Evolutionary conservation across 768 basidiomycete species (phyloP), one percentile per base, ranked within the genome.

Genomic region (Pulveroboletus sp.): DNA sequence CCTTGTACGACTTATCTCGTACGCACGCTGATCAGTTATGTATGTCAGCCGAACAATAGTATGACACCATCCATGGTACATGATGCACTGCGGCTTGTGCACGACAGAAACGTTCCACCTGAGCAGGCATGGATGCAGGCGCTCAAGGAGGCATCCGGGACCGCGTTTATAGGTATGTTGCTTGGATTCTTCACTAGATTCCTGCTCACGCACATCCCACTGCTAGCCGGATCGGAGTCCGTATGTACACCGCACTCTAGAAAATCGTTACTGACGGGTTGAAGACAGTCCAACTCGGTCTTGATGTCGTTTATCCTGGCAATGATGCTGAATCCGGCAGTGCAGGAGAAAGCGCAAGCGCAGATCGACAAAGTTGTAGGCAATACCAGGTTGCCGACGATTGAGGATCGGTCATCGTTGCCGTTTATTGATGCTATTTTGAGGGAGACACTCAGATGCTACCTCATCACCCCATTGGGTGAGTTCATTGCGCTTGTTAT

Each of bases 91-190:
- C 44, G 35, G 13, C 25, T 16, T 6, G 12, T 44, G 1, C 36
- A 45, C 3, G 40, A 49, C 27, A 42, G 36, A 32, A 43, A 34
- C 0, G 19, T 10, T 16, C 14, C 13, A 14, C 24, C 40, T 1
- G 37, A 42, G 1, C 16, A 35, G 24, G 16, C 17, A 6, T 56
- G 47, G 50, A 37, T 58, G 40, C 23, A 35, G 2, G 19, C 11
- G 2, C 51, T 57, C 5, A 46, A 49, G 37, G 44, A 40, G 12
- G 44, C 44, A 17, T 34, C 50, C 20, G 55, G 43, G 17, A 40
- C 24, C 1, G 55, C 43, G 1, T 36, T 57, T 27, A 7, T 57
- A 20, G 56, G 56, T 57, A 37, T n/a, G n/a, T n/a, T n/a, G n/a
- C n/a, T n/a, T n/a, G n/a, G n/a, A n/a, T n/a, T n/a, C n/a, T n/a